Evolutionary conservation across 768 basidiomycete genomes (phyloP).

Genomic region (Rhizopogon roseolus): DNA sequence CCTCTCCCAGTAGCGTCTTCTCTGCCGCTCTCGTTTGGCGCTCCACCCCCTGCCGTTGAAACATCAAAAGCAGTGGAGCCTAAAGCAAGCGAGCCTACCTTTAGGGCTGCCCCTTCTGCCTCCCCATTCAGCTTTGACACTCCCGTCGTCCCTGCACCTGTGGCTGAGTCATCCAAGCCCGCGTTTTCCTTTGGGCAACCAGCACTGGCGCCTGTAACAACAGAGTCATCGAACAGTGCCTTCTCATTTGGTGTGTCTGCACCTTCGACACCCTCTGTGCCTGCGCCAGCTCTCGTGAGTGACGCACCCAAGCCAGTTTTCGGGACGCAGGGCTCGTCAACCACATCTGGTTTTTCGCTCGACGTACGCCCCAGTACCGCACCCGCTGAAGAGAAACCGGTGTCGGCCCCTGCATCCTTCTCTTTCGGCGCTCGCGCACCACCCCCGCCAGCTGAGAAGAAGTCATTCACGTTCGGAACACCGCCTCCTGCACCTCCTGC

Average conservation of each 20-base stretch:
- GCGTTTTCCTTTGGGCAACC: slow-evolving; percentile 26
- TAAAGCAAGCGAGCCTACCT: background rate
- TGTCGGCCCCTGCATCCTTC: slow-evolving; percentile 19
- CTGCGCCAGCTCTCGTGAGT: slow-evolving; percentile 9
- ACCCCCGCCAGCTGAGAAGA: slow-evolving; percentile 29
- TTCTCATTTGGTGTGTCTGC: slow-evolving; percentile 29
- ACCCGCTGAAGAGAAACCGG: slow-evolving; percentile 18
- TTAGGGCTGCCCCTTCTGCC: slow-evolving; percentile 2
- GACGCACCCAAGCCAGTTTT: slow-evolving; percentile 43
- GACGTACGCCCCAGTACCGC: slow-evolving; percentile 23
- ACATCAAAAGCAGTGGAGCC: slow-evolving; percentile 9
- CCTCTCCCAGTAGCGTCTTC: slow-evolving; percentile 6
- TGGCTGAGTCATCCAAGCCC: background rate
- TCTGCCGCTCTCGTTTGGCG: slow-evolving; percentile 25
- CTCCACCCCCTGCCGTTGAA: slow-evolving; percentile 7
- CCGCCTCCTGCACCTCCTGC: slow-evolving; percentile 27
- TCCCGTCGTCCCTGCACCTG: background rate
- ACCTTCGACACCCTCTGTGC: slow-evolving; percentile 3
- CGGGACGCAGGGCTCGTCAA: slow-evolving; percentile 19
- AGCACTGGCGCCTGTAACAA: slow-evolving; percentile 6
- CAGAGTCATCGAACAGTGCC: slow-evolving; percentile 26
- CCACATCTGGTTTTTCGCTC: slow-evolving; percentile 38
- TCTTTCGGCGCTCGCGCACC: slow-evolving; percentile 27
- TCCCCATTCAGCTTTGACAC: slow-evolving; percentile 3
- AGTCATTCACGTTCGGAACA: slow-evolving; percentile 41